Base-by-base conservation (phyloP, 1,139 yeast genomes). In the Suhomyces atakaporum region DNA sequence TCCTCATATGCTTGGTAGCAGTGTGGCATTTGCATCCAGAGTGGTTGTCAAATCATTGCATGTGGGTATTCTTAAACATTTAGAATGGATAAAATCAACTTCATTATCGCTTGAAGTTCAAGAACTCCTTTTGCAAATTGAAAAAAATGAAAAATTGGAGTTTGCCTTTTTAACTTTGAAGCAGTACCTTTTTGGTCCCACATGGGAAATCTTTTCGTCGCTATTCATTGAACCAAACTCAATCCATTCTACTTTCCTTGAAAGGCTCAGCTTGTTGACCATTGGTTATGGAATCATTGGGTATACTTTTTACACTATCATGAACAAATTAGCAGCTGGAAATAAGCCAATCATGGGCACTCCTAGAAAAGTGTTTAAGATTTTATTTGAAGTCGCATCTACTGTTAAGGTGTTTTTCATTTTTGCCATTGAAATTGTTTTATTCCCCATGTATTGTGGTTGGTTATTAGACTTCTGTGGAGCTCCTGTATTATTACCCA, bases 381-480 rank as follows among this genome's bases (percentile, higher is more conserved):
- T 72, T 1, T 53, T 82, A 16, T 77, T 81, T 49, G 85, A 80
- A 43, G 46, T 81, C 4, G 50, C 59, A 13, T 55, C 64, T 22
- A 81, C 95, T 2, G 55, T 83, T 14, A 90, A 90, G 57, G 95
- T 90, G 7, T 77, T 86, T 42, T 53, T 75, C 6, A 75, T 92
- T 11, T 84, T 90, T 54, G 77, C 83, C 5, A 77, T 88, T 41
- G 99, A 92, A 56, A 72, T 90, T 33, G 73, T 86, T 16, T 68
- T 84, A 6, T 92, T 92, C 64, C 98, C 99, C 0, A 72, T 86
- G 1, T 81, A 81, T 49, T 89, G 97, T 54, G 99, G 98, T 1
- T 63, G 79, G 50, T 71, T 89, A 49, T 60, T 90, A 25, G 92
- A 86, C 49, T 66, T 84, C 41, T 82, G 90, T 9, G 45, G 80